Percentiles rank a stretch among this genome's conserved stretches.
Evolutionary conservation across 2,329 filamentous ascomycete genomes (phyloP).

Genomic region (Thielaviopsis populi): DNA sequence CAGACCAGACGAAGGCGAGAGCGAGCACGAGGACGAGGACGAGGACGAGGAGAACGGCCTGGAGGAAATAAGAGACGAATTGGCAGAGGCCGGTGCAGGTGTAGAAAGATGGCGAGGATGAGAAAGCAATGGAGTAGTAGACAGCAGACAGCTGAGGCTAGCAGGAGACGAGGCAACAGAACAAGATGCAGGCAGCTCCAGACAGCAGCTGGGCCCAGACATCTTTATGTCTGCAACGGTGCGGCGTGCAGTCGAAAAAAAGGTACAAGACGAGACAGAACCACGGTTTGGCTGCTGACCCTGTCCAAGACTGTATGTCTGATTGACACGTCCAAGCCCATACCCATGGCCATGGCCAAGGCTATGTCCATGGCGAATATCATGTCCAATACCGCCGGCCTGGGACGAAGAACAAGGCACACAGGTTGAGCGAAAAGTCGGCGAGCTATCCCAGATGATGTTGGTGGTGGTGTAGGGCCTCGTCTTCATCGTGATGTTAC

Average conservation of each 20-base stretch:
- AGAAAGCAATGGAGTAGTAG: neutral
- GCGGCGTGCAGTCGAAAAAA: slow-evolving; percentile 7
- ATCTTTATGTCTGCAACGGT: slow-evolving; percentile 16
- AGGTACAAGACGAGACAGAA: slow-evolving; percentile 8
- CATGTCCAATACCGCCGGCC: neutral
- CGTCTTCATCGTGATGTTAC: neutral
- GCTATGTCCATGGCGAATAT: slow-evolving; percentile 7
- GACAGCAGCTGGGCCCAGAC: slow-evolving; percentile 10
- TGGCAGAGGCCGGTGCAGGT: neutral
- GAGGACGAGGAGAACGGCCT: too few species aligned
- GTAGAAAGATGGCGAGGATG: slow-evolving; percentile 11
- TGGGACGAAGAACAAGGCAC: slow-evolving; percentile 3
- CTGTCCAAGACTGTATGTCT: slow-evolving; percentile 12
- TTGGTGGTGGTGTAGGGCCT: neutral
- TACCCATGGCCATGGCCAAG: neutral
- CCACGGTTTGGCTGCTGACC: slow-evolving; percentile 4
- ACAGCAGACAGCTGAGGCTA: neutral
- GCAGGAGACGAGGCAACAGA: neutral
- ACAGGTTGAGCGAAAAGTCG: neutral
- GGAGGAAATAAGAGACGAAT: neutral
- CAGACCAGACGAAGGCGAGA: neutral
- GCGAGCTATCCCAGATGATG: neutral
- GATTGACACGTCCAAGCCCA: slow-evolving; percentile 8
- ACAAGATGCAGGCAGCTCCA: neutral
- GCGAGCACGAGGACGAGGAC: too few species aligned